Conservation (phyloP, 139 green algal species). For the Volvox africanus region DNA sequence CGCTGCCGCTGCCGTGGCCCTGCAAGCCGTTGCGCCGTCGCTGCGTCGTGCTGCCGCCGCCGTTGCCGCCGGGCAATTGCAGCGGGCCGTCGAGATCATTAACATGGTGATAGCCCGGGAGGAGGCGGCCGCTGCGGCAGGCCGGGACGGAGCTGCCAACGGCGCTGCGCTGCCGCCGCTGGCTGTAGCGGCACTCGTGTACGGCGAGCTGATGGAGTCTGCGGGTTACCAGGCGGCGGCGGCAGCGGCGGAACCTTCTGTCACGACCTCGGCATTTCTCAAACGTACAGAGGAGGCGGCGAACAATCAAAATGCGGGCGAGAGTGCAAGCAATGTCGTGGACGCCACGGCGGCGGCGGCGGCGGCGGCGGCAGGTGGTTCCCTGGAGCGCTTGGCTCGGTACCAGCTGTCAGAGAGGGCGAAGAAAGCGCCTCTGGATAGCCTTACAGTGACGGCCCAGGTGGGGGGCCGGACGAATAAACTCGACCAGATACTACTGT, state of each 20-base stretch:
- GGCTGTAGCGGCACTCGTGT: slow-evolving; percentile 50
- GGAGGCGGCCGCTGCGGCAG: slow-evolving; percentile 13
- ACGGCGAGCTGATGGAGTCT: slow-evolving; percentile 44
- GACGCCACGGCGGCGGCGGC: neutral
- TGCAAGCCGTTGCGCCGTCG: neutral
- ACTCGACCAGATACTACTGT: too few relatives aligned
- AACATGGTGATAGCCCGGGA: slow-evolving; percentile 13
- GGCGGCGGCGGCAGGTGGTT: slow-evolving; percentile 27
- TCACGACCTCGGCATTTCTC: neutral
- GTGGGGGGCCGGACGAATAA: too few relatives aligned
- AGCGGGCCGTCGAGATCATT: neutral
- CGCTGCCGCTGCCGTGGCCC: slow-evolving; percentile 13
- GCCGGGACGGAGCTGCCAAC: neutral
- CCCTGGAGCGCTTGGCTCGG: slow-evolving; percentile 36
- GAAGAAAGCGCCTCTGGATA: slow-evolving; percentile 33
- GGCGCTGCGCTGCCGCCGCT: slow-evolving; percentile 2
- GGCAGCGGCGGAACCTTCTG: neutral
- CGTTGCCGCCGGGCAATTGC: neutral
- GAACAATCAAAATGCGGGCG: neutral
- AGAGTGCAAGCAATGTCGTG: neutral
- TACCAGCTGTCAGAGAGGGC: slow-evolving; percentile 50
- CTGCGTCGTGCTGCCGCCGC: neutral
- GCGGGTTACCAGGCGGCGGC: slow-evolving; percentile 8
- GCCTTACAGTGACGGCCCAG: slow-evolving; percentile 10
- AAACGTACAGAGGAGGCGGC: neutral